Conservation (phyloP, 2,329 filamentous ascomycete genomes). For the Aspergillus brunneoviolaceus region DNA sequence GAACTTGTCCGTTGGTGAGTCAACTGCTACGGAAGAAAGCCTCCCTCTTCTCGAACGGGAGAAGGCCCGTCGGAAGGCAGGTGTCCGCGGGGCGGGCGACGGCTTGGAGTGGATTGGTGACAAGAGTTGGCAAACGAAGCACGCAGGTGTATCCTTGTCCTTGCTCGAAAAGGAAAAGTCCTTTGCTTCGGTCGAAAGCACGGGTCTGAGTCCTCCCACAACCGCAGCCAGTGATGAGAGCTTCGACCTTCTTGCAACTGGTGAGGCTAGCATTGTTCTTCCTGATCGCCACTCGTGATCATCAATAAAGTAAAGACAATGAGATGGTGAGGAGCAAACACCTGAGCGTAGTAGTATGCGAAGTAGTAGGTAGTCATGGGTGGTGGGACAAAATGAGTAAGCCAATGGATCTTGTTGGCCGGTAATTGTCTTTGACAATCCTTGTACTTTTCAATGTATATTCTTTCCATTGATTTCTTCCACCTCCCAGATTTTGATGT, state of each 20-base stretch:
- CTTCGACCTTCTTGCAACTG: conserved; percentile 46
- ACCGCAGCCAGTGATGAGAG: conserved; percentile 49
- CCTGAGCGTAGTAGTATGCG: background rate
- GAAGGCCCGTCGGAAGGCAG: conserved; percentile 29
- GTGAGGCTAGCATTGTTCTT: conserved; percentile 45
- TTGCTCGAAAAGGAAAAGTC: conserved; percentile 13
- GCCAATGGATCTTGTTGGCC: background rate
- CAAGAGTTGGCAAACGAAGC: conserved; percentile 28
- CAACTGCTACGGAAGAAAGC: conserved; percentile 9
- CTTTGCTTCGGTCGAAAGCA: conserved; percentile 6
- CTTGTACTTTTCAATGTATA: conserved; percentile 12
- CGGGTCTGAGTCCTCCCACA: conserved; percentile 35
- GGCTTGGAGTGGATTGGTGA: conserved; percentile 45
- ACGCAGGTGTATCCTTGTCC: conserved; percentile 6
- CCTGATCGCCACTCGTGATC: conserved; percentile 18
- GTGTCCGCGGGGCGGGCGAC: conserved; percentile 35
- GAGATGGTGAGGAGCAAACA: conserved; percentile 16
- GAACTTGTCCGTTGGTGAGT: conserved; percentile 36
- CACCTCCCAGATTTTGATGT: background rate
- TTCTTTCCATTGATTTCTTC: conserved; percentile 4
- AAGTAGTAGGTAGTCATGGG: background rate
- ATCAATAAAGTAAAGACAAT: background rate
- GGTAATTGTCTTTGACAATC: conserved; percentile 5
- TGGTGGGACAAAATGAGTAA: conserved; percentile 8
- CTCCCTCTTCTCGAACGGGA: conserved; percentile 49